Percentiles rank a stretch among this genome's conserved stretches.
Evolutionary conservation across 352 stramenopile species (phyloP).

Genomic region (Lagenidium sp.): DNA sequence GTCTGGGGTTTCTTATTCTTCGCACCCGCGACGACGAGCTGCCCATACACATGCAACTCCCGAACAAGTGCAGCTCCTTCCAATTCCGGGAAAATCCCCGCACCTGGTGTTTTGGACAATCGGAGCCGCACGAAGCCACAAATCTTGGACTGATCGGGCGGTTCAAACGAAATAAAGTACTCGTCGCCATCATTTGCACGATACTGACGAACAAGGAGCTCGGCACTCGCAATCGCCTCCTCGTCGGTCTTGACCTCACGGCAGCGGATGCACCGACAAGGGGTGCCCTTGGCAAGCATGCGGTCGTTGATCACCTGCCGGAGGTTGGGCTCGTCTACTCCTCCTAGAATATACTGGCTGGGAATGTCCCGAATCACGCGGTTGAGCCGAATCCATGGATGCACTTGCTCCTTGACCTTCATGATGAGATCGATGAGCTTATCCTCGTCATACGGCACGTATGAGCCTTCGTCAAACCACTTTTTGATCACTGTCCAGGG

Average conservation of each 20-base stretch:
- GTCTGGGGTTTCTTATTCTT: slow-evolving; percentile 27
- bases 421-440: slow-evolving; percentile 87
- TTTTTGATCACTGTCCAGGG: slow-evolving; percentile 89
- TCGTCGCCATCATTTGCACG: slow-evolving; percentile 80
- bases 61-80: slow-evolving; percentile 78
- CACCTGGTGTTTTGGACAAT: slow-evolving; percentile 55
- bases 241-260: slow-evolving; percentile 88
- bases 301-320: slow-evolving; percentile 82
- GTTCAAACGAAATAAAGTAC: slow-evolving; percentile 92
- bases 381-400: slow-evolving; percentile 93
- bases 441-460: slow-evolving; percentile 85
- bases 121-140: slow-evolving; percentile 87
- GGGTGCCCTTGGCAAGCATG: slow-evolving; percentile 65
- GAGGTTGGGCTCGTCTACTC: slow-evolving; percentile 89
- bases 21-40: slow-evolving; percentile 53
- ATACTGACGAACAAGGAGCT: slow-evolving; percentile 77
- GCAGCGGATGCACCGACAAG: slow-evolving; percentile 88
- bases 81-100: slow-evolving; percentile 64
- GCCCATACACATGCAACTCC: slow-evolving; percentile 89
- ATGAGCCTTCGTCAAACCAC: slow-evolving; percentile 84
- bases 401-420: slow-evolving; percentile 84
- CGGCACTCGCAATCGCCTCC: slow-evolving; percentile 52
- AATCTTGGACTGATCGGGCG: slow-evolving; percentile 82
- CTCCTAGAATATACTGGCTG: slow-evolving; percentile 90
- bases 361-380: slow-evolving; percentile 92